Evolutionary conservation across 352 stramenopile species (phyloP), one percentile per base, ranked within the genome.

Genomic region (Aphanomyces stellatus): DNA sequence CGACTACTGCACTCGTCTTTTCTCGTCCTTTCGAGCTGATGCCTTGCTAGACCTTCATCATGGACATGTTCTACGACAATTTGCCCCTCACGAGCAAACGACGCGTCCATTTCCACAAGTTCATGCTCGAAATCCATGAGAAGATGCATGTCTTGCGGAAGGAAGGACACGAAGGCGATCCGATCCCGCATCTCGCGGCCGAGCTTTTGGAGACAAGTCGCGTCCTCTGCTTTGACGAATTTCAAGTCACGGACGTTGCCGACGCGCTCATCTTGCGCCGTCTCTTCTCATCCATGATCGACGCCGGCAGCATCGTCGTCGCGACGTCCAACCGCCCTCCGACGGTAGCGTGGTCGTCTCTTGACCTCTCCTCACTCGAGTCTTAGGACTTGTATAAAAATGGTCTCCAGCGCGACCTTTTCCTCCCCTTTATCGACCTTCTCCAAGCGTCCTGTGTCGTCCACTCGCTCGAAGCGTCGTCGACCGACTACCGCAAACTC

Each of bases 171-270:
- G 46, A 69, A 48, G 77, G 88, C 41, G 85, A 93, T 62, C 81
- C 83, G 19, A 92, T 93, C 53, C 82, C 83, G 63, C 78, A 88
- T 59, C 86, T 99, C 55, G 85, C 88, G 10, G 70, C 88, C 53
- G 81, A 98, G 57, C 65, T 99, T 7, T 74, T 96, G 31, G 31
- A 77, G 42, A 82, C 91, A 65, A 88, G 87, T 30, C 95, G 89
- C 69, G 69, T 99, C 31, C 76, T 99, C 5, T 98, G 94, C 80
- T 98, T 99, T 72, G 97, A 99, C 75, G 97, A 99, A 81, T 99
- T 99, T 66, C 95, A 99, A 79, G 90, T 98, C 34, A 98, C 92
- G 4, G 96, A 99, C 74, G 90, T 99, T 51, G 96, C 92, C 0
- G 96, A 99, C 77, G 97, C 97, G 41, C 72, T 99, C 41, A 98